Conservation (phyloP, 2,329 filamentous ascomycete species). For the Botrytis byssoidea region DNA sequence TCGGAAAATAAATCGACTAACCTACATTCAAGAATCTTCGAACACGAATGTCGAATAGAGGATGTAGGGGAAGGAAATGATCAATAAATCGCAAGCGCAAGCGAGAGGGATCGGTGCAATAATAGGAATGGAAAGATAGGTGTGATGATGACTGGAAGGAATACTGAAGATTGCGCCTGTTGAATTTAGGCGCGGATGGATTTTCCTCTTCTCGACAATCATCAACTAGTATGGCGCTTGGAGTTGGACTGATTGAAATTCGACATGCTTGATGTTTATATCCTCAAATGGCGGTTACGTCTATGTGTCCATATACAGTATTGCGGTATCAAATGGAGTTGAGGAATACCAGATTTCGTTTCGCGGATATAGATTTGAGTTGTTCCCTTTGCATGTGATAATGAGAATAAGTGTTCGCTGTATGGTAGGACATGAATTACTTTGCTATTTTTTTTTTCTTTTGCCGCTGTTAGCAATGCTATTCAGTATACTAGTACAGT, state of each 20-base stretch:
- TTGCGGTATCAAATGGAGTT: conserved; percentile 1
- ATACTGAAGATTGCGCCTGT: not conserved
- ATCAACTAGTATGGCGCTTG: conserved; percentile 11
- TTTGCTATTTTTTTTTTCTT: not conserved
- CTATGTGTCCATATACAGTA: conserved; percentile 3
- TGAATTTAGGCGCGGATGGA: not conserved
- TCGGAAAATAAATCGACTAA: not conserved
- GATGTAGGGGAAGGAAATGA: not conserved
- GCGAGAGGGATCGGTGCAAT: conserved; percentile 1
- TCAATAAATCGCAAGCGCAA: conserved; percentile 3
- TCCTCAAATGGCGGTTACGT: not conserved
- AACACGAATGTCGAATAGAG: not conserved
- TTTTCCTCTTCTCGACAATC: not conserved
- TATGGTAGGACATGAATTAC: not conserved
- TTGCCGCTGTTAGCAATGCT: not conserved
- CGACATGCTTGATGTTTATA: conserved; percentile 1
- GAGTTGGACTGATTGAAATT: not conserved
- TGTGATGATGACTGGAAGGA: conserved; percentile 5
- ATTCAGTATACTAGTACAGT: not conserved
- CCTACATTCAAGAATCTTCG: not conserved
- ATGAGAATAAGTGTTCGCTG: not conserved
- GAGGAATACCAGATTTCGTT: conserved; percentile 4
- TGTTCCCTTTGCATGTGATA: not conserved
- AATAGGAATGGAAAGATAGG: not conserved
- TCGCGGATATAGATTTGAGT: conserved; percentile 4